Evolutionary conservation across 2,329 filamentous ascomycete species (phyloP), one percentile per base, ranked within the genome.

Genomic region (Pseudocercospora cruenta): DNA sequence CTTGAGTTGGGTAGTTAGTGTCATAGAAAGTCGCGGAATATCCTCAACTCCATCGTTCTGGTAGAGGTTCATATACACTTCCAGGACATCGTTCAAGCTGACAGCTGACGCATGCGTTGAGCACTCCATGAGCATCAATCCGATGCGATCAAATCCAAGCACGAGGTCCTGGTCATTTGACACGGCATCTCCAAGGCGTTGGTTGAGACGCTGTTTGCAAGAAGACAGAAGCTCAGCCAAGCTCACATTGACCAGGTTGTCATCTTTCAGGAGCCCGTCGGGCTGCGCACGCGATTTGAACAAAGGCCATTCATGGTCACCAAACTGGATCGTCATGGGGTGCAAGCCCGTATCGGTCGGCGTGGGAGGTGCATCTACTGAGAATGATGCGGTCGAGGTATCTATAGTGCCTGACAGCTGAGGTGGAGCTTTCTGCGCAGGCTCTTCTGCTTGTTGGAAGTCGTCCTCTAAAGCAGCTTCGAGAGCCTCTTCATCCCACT

Each of bases 21-120:
- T 82, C 63, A 90, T 79, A 33, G 70, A 72, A 70, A 87, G 86
- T n/a, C 90, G 80, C 16, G 87, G 84, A 33, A 85, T 82, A 1
- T 84, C 82, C 22, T 81, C 75, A 47, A 81, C 76, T 24, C 83
- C 86, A 73, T 90, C 88, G 72, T 90, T 88, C 33, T 81, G 81
- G 69, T 85, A 83, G 54, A 91, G 78, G 16, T 82, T 80, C 65
- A 88, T 77, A 72, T 89, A 89, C 54, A 90, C 75, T 60, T 86
- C 82, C 65, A 90, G 77, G 53, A 91, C 80, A 64, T 88, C 82
- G 54, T 83, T 79, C 60, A 90, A 79, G 57, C 84, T 84, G 67
- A 85, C 77, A 71, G 82, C 78, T 70, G 80, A 78, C 57, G 82
- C 76, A 73, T 83, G 77, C 45, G 77, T 74, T 51, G 83, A 86